Conservation (phyloP, 306 rosid genomes). For the Medicago arabica region DNA sequence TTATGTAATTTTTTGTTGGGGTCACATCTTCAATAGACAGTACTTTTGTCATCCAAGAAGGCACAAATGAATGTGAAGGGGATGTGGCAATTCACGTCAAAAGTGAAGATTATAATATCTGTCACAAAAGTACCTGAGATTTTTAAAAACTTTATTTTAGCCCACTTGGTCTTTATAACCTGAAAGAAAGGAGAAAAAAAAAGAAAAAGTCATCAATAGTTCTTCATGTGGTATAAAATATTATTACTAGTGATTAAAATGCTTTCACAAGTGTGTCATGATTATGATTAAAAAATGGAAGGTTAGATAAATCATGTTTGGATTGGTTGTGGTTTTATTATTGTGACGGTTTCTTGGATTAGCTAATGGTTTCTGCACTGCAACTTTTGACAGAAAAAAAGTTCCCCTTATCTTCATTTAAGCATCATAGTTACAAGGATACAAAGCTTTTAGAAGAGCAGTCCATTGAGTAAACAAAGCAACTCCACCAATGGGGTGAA, state of each 20-base stretch:
- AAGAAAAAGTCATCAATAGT: constrained; percentile 24
- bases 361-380: constrained; percentile 41
- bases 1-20: constrained; percentile 41
- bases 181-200: constrained; percentile 16
- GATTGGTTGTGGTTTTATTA: constrained; percentile 32
- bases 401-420: constrained; percentile 57
- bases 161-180: constrained; percentile 33
- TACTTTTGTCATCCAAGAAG: constrained; percentile 14
- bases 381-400: constrained; percentile 56
- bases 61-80: constrained; percentile 35
- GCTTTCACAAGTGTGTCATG: constrained; percentile 20
- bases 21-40: constrained; percentile 42
- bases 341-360: constrained; percentile 40
- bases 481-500: constrained; percentile 51
- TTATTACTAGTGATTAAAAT: constrained; percentile 29
- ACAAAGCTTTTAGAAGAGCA: constrained; percentile 51
- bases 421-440: constrained; percentile 39
- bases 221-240: constrained; percentile 29
- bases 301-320: constrained; percentile 34
- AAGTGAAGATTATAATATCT: constrained; percentile 30
- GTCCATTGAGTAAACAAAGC: constrained; percentile 49
- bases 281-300: constrained; percentile 28
- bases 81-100: constrained; percentile 35
- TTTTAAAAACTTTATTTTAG: constrained; percentile 8
- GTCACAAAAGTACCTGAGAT: constrained; percentile 25